phyloP scores from a whole-genome alignment of 169 alveolate genomes.

The Toxoplasma gondii region DNA sequence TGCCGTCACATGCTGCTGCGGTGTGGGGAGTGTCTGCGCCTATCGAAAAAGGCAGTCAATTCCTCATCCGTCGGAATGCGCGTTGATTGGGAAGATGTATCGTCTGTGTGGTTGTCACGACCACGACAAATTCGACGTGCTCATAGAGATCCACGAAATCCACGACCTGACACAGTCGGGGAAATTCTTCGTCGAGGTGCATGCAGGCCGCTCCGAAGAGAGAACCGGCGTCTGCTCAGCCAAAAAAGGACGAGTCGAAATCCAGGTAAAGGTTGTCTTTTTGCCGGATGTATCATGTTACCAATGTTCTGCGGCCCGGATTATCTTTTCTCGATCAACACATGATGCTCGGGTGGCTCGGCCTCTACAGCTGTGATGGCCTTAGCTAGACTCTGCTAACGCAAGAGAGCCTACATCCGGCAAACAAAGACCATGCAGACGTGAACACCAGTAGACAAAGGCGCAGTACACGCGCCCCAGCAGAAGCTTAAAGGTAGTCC shows the following conservation, averaged over 20 bases:
- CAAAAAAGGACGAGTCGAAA: conserved; percentile 29
- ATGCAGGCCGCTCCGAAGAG: conserved; percentile 70
- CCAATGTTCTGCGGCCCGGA: not conserved
- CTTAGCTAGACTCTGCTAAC: no score
- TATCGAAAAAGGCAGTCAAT: conserved; percentile 19
- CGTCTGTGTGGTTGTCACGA: conserved; percentile 66
- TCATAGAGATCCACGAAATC: conserved; percentile 77
- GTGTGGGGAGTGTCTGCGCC: conserved; percentile 43
- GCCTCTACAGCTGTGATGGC: no score
- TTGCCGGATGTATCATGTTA: not conserved
- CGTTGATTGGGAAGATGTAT: conserved; percentile 34
- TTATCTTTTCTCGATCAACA: no score
- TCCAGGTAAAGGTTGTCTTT: conserved; percentile 16
- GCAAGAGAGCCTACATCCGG: no score
- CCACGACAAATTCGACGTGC: conserved; percentile 77
- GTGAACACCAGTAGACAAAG: no score
- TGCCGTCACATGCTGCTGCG: conserved; percentile 56
- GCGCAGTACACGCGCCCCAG: no score
- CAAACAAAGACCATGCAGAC: no score
- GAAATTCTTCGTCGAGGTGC: conserved; percentile 71
- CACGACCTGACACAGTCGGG: conserved; percentile 42
- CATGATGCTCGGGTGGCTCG: no score
- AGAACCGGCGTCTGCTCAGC: conserved; percentile 58
- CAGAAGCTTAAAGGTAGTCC: no score
- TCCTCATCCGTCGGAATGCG: conserved; percentile 67